These are phyloP conservation scores for Dactylellina cionopaga DNA, from an alignment of 2,329 filamentous ascomycete genomes.

Conservation along the genomic window DNA sequence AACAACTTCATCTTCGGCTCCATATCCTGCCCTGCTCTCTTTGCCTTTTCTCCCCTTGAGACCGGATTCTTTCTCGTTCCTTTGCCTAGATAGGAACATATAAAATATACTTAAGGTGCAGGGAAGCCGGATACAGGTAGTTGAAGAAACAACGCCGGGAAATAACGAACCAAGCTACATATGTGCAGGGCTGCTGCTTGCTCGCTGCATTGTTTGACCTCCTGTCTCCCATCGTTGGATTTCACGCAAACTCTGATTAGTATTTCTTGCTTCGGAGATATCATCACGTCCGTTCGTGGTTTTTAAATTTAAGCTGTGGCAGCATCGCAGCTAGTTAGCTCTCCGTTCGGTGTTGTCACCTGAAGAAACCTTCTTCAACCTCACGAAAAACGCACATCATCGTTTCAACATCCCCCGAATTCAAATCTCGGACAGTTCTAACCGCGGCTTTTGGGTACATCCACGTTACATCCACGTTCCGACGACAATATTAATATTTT, in stretches of 20 bases:
- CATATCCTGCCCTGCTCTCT: slow-evolving; percentile 35
- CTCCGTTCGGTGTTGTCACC: slow-evolving; percentile 41
- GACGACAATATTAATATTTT: no score
- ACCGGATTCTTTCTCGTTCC: slow-evolving; percentile 40
- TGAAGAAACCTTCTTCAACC: slow-evolving; percentile 38
- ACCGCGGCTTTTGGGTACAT: background rate
- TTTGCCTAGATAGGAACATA: slow-evolving; percentile 37
- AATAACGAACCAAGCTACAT: slow-evolving; percentile 28
- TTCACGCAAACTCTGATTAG: background rate
- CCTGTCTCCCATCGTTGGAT: slow-evolving; percentile 7
- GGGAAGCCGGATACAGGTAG: slow-evolving; percentile 24
- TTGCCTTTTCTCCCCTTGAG: slow-evolving; percentile 32
- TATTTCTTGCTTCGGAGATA: slow-evolving; percentile 21
- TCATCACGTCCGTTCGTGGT: slow-evolving; percentile 12
- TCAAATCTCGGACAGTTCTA: slow-evolving; percentile 3
- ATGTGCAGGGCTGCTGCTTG: slow-evolving; percentile 37
- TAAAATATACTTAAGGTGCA: slow-evolving; percentile 7
- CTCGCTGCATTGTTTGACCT: slow-evolving; percentile 42
- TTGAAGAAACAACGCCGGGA: slow-evolving; percentile 32
- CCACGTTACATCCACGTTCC: no score
- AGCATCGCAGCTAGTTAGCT: slow-evolving; percentile 7
- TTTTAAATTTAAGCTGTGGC: background rate
- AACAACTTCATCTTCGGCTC: slow-evolving; percentile 43
- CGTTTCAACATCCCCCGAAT: slow-evolving; percentile 42
- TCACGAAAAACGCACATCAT: slow-evolving; percentile 14